These are phyloP conservation scores for Thalassiosira ordinaria DNA, from an alignment of 352 stramenopile genomes.

Conservation along the genomic window DNA sequence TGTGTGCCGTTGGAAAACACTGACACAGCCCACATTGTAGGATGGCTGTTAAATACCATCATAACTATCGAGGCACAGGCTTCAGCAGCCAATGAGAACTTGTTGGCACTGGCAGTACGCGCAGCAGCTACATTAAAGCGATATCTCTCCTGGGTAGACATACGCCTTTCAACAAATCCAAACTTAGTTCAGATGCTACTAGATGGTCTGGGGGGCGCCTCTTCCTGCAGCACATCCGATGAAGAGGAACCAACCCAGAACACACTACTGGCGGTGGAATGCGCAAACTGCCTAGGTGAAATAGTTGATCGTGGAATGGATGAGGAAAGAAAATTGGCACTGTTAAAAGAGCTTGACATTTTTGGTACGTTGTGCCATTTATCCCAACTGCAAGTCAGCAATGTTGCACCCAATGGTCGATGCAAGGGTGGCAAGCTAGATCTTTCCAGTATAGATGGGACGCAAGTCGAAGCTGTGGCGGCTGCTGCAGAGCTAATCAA, in stretches of 20 bases:
- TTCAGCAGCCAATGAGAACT: not conserved
- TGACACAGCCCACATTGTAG: constrained; percentile 23
- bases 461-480: constrained; percentile 71
- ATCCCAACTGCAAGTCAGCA: not conserved
- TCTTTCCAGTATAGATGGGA: constrained; percentile 36
- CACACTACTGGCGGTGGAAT: constrained; percentile 36
- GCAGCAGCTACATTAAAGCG: constrained; percentile 42
- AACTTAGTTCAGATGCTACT: constrained; percentile 14
- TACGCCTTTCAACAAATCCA: constrained; percentile 42
- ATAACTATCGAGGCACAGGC: not conserved
- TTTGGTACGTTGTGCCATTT: constrained; percentile 22
- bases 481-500: constrained; percentile 77
- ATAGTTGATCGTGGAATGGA: constrained; percentile 67
- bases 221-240: not conserved
- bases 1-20: constrained; percentile 17
- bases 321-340: constrained; percentile 53
- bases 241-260: constrained; percentile 11
- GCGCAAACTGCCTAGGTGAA: constrained; percentile 58
- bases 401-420: not conserved
- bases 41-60: constrained; percentile 16
- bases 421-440: constrained; percentile 4
- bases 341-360: constrained; percentile 45
- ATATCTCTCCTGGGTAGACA: constrained; percentile 67
- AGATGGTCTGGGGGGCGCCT: constrained; percentile 18
- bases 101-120: constrained; percentile 11